phyloP scores from a whole-genome alignment of 2,329 filamentous ascomycete species.

The Colletotrichum sidae region DNA sequence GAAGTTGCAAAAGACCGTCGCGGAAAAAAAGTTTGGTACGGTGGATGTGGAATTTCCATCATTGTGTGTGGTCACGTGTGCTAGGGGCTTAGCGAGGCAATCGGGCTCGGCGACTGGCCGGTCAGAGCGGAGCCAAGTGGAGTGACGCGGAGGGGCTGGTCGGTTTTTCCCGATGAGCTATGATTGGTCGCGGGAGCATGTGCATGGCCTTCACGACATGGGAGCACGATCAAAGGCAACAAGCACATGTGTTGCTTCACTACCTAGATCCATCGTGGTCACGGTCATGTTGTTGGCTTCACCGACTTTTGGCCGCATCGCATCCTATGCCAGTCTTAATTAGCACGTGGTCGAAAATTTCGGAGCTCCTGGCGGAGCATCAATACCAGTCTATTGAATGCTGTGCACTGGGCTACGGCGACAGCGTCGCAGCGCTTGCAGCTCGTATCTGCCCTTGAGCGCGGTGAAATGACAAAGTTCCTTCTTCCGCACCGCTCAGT shows the following conservation, averaged over 20 bases:
- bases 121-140: not conserved
- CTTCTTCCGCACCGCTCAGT: constrained; percentile 8
- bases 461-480: not conserved
- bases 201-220: not conserved
- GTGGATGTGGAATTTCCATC: constrained; percentile 25
- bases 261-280: no score
- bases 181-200: constrained; percentile 4
- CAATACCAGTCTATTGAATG: not conserved
- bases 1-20: constrained; percentile 22
- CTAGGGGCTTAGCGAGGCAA: constrained; percentile 38
- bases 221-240: not conserved
- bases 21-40: constrained; percentile 26
- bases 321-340: no score
- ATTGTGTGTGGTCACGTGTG: constrained; percentile 44
- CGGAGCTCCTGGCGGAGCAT: no score
- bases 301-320: constrained; percentile 13
- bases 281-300: not conserved
- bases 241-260: not conserved
- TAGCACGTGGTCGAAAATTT: no score
- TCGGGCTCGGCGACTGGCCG: not conserved
- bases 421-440: constrained; percentile 9
- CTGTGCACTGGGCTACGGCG: not conserved
- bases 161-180: not conserved
- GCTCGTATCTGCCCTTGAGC: constrained; percentile 20
- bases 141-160: not conserved